Base-by-base conservation (phyloP, 768 basidiomycete genomes). In the Boletus subcaerulescens region DNA sequence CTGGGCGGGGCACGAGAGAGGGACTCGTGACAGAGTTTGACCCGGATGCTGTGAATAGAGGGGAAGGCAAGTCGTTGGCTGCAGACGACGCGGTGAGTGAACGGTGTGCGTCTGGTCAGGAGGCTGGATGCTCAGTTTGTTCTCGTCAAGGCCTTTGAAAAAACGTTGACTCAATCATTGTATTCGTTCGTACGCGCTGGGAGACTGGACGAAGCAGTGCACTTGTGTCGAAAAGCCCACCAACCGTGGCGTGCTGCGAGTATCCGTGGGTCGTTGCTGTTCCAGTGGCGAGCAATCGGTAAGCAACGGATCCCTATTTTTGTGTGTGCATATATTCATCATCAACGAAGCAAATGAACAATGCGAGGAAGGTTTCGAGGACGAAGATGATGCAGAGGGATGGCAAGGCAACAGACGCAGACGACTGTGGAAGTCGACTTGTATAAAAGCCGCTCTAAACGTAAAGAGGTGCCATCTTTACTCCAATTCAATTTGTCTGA, bases 221-320 rank as follows among this genome's bases (percentile, higher is more conserved):
- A 91, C 33, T 72, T 93, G 17, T 94, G 92, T 65, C 76, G 86
- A 59, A 84, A 83, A 61, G 87, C 89, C 0, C 86, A 93, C 58
- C 91, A 95, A 59, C 89, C 92, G 0, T 98, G 95, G 96, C 80
- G 93, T 22, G 92, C 93, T 3, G 93, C 94, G 2, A 89, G 86
- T 52, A 82, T 98, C 41, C 85, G 89, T 7, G 96, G 96, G 2
- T 87, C 91, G 1, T 70, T 84, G 29, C 68, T 93, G 18, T 95
- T 92, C 64, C 77, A 79, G 32, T 94, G 92, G 88, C 76, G 77
- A 43, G 80, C 82, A 0, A 78, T 94, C 3, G 81, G 89, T 89
- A 60, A 45, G 82, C 73, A 47, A 15, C 15, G n/a, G 17, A 3
- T 33, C 36, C 3, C 40, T 41, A 12, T n/a, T 2, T 18, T 32